Conservation (phyloP, 306 rosid genomes). For the Coriaria nepalensis region DNA sequence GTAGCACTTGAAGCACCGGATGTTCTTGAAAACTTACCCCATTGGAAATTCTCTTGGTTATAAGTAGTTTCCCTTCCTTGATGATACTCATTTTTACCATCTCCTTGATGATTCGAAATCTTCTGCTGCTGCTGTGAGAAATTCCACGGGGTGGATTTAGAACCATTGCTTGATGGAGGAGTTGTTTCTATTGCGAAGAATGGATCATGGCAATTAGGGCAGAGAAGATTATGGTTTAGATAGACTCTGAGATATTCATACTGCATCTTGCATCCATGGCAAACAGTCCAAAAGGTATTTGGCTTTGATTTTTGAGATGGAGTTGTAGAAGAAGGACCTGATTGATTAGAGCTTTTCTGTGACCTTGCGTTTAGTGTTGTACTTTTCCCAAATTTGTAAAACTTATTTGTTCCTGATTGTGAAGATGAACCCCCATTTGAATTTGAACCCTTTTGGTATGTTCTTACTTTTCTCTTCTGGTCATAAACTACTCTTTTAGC, state of each 20-base stretch:
- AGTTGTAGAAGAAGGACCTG: constrained; percentile 30
- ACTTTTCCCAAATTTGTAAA: constrained; percentile 39
- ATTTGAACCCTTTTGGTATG: constrained; percentile 24
- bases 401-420: constrained; percentile 37
- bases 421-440: constrained; percentile 34
- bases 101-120: constrained; percentile 20
- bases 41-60: constrained; percentile 39
- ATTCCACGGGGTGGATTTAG: constrained; percentile 42
- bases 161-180: constrained; percentile 62
- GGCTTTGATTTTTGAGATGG: constrained; percentile 33
- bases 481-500: constrained; percentile 42
- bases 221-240: constrained; percentile 75
- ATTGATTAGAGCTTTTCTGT: constrained; percentile 37
- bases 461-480: constrained; percentile 38
- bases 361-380: constrained; percentile 32
- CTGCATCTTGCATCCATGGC: constrained; percentile 83
- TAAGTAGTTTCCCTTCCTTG: constrained; percentile 27
- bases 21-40: constrained; percentile 65
- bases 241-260: constrained; percentile 84
- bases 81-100: constrained; percentile 25
- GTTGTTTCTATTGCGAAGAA: constrained; percentile 71
- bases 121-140: constrained; percentile 32
- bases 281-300: constrained; percentile 87
- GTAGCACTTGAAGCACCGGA: constrained; percentile 55
- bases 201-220: constrained; percentile 84